phyloP scores from a whole-genome alignment of 139 green algal species.

The Dunaliella sp. region DNA sequence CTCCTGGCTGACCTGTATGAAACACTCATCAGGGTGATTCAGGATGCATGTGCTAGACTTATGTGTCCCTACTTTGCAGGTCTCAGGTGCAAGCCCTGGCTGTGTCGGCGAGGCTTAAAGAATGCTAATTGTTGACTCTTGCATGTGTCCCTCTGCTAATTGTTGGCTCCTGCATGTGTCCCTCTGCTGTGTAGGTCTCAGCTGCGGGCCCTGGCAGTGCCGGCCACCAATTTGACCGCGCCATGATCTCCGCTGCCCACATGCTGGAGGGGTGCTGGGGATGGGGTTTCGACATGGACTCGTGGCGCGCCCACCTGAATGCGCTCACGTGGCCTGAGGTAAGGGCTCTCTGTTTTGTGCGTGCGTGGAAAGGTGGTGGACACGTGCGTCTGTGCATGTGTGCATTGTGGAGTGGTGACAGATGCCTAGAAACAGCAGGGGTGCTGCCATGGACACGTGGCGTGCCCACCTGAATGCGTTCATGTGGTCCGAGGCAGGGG shows the following conservation, averaged over 20 bases:
- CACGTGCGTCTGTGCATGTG: too few species aligned
- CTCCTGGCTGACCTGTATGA: too few species aligned
- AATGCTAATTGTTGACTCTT: too few species aligned
- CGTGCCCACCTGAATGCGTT: conserved; percentile 79
- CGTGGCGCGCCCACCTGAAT: conserved; percentile 88
- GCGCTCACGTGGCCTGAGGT: conserved; percentile 49
- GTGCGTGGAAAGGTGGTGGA: too few species aligned
- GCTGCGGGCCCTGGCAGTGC: conserved; percentile 17
- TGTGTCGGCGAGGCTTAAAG: too few species aligned
- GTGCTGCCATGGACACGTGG: conserved; percentile 89
- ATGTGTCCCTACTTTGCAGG: too few species aligned
- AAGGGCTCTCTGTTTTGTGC: too few species aligned
- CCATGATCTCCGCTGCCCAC: conserved; percentile 42
- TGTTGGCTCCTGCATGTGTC: conserved; percentile 5
- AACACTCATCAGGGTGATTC: too few species aligned
- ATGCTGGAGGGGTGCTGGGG: conserved; percentile 82
- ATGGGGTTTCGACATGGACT: conserved; percentile 91
- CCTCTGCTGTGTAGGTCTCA: background rate
- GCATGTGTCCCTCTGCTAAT: conserved; percentile 8
- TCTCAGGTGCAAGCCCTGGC: too few species aligned
- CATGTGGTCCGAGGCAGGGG: conserved; percentile 45
- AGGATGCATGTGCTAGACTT: too few species aligned
- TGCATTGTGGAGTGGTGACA: too few species aligned
- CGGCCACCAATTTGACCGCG: conserved; percentile 53
- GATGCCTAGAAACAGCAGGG: too few species aligned